Conservation (phyloP, 2,329 filamentous ascomycete genomes). For the Passalora sequoiae region DNA sequence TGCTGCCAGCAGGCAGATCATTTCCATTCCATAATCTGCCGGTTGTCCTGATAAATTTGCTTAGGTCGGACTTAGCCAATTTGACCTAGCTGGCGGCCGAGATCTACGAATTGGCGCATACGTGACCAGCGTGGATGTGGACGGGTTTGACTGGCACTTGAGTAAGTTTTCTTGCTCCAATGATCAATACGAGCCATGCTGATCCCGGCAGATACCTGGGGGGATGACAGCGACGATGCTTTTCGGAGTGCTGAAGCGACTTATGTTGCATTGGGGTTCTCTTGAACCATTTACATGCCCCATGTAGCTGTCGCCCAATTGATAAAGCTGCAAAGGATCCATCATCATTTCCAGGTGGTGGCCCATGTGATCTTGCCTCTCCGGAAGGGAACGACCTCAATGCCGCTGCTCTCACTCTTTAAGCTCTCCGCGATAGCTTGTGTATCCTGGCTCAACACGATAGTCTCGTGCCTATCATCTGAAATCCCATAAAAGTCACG, state of each 20-base stretch:
- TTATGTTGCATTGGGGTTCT: slow-evolving; percentile 7
- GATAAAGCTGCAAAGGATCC: too few species aligned
- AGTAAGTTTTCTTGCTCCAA: not conserved
- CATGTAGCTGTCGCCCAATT: too few species aligned
- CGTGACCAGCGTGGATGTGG: not conserved
- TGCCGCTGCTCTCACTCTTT: slow-evolving; percentile 46
- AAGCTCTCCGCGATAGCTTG: slow-evolving; percentile 53
- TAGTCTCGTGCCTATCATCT: slow-evolving; percentile 44
- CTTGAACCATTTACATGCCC: slow-evolving; percentile 4
- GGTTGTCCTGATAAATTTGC: too few species aligned
- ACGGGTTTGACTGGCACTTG: slow-evolving; percentile 7
- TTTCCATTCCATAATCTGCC: too few species aligned
- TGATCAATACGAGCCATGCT: not conserved
- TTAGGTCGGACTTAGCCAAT: slow-evolving; percentile 7
- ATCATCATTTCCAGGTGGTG: slow-evolving; percentile 43
- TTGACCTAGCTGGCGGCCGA: slow-evolving; percentile 7
- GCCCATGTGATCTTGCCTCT: slow-evolving; percentile 58
- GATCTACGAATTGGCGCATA: slow-evolving; percentile 5
- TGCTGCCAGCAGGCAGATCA: too few species aligned
- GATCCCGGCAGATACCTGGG: slow-evolving; percentile 5
- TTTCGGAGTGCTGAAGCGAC: slow-evolving; percentile 8
- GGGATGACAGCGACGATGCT: not conserved
- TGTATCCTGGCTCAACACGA: slow-evolving; percentile 54
- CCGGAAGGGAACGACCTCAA: slow-evolving; percentile 63
- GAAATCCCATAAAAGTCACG: slow-evolving; percentile 54